A percentile compares a stretch with the other conserved stretches of the same genome.
Conservation (phyloP, 2,329 filamentous ascomycete genomes). For the Ceratocystis harringtonii region DNA sequence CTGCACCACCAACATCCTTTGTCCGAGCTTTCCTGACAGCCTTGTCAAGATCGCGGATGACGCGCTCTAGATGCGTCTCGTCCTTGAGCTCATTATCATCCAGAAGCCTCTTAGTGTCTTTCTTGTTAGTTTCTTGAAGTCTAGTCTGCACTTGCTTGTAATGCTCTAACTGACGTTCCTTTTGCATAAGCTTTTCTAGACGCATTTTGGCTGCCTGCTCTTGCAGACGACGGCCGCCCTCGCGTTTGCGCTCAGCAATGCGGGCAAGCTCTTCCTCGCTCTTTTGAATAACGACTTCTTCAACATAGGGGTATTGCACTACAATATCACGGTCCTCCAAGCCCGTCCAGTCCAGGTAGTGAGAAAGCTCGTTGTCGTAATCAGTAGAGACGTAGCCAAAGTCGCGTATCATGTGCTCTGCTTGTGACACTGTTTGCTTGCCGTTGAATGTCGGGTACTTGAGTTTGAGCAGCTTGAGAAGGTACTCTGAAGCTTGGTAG, state of each 20-base stretch:
- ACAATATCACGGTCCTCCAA: constrained; percentile 79
- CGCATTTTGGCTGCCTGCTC: constrained; percentile 97
- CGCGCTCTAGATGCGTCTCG: constrained; percentile 68
- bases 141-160: constrained; percentile 69
- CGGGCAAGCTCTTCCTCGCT: constrained; percentile 82
- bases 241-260: constrained; percentile 86
- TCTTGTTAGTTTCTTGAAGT: constrained; percentile 67
- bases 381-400: constrained; percentile 81
- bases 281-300: constrained; percentile 81
- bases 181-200: constrained; percentile 83
- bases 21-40: constrained; percentile 79
- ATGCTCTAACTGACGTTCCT: constrained; percentile 90
- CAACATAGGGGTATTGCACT: constrained; percentile 84
- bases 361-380: constrained; percentile 62
- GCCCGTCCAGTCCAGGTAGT: constrained; percentile 78
- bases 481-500: constrained; percentile 75
- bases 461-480: constrained; percentile 72
- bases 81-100: constrained; percentile 89
- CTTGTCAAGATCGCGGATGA: constrained; percentile 78
- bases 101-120: constrained; percentile 71
- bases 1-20: constrained; percentile 70
- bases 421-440: constrained; percentile 73
- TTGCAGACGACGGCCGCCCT: constrained; percentile 79
- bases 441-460: constrained; percentile 86
- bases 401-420: constrained; percentile 71